Base-by-base conservation (phyloP, 2,329 filamentous ascomycete genomes). In the Pyrenophora graminea region DNA sequence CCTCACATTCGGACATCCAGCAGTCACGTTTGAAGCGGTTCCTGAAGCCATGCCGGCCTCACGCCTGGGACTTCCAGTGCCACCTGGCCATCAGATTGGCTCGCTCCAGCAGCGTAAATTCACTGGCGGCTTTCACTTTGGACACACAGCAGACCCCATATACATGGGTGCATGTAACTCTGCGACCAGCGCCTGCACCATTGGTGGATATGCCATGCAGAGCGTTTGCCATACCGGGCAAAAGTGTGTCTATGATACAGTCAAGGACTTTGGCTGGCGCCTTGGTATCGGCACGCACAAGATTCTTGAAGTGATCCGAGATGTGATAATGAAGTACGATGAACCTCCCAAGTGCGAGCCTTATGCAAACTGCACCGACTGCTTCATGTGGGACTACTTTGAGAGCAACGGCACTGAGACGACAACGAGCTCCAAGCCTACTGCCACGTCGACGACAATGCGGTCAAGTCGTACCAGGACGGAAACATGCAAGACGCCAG, bases 101-200 rank as follows among this genome's bases (percentile, higher is more conserved):
- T 80, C 83, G 27, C 87, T 90, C 25, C 90, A 95, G 66, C 55
- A 64, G 32, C 66, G 70, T 15, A 63, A 63, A 51, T 82, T 85
- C 64, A 95, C 91, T 0, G 92, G 90, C 10, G 81, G 89, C 0
- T 95, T 86, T 68, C 94, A 99, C 72, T 93, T 97, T 70, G 94
- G 94, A 3, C 92, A 97, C 67, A 97, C 91, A 0, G 94, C 94
- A 0, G 94, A 99, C 72, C 94, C 94, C 0, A 86, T 99, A 30
- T 99, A 88, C 67, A 92, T 97, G 77, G 94, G 94, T 27, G 90
- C 87, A 0, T 97, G 94, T 75, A 97, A 96, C 66, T 90, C 89
- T 27, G 90, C 90, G 2, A 91, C 90, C 2, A 92, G 93, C 2
- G 86, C 88, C 9, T 97, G 94, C 73, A 94, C 92, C 0, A 86